phyloP scores from a whole-genome alignment of 2,329 filamentous ascomycete genomes.

The Monosporascus sp. region DNA sequence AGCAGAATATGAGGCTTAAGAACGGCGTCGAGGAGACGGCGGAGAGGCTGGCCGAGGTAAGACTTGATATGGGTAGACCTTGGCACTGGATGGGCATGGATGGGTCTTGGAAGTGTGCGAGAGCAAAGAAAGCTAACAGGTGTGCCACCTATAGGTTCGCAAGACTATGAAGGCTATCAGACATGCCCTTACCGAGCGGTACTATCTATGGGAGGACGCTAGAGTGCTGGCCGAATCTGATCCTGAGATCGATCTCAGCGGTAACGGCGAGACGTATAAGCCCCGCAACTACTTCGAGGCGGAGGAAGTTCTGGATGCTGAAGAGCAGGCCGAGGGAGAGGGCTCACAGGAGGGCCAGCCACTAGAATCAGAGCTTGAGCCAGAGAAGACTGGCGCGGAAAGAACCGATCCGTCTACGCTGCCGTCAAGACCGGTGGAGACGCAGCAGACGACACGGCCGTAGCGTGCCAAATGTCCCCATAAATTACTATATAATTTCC shows the following conservation, averaged over 20 bases:
- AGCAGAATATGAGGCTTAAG: slow-evolving; percentile 59
- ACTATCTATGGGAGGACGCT: slow-evolving; percentile 81
- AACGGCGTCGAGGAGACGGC: slow-evolving; percentile 68
- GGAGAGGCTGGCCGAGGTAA: slow-evolving; percentile 60
- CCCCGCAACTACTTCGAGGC: slow-evolving; percentile 35
- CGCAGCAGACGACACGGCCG: slow-evolving; percentile 5
- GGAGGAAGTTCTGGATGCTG: slow-evolving; percentile 15
- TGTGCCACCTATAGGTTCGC: slow-evolving; percentile 50
- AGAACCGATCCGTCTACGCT: slow-evolving; percentile 16
- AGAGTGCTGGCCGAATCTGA: slow-evolving; percentile 60
- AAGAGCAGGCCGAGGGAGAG: not conserved
- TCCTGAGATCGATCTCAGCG: slow-evolving; percentile 58
- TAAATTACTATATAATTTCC: no score
- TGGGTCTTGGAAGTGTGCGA: not conserved
- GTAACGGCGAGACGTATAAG: slow-evolving; percentile 44
- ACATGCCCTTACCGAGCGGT: slow-evolving; percentile 80
- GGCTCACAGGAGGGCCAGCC: slow-evolving; percentile 5
- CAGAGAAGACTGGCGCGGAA: slow-evolving; percentile 8
- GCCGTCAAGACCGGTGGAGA: slow-evolving; percentile 9
- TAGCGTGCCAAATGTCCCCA: not conserved
- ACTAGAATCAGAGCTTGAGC: slow-evolving; percentile 2
- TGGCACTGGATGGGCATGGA: no score
- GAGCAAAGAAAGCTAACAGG: slow-evolving; percentile 7
- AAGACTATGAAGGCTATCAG: slow-evolving; percentile 78
- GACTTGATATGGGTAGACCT: not conserved